Evolutionary conservation across 1,284 basidiomycete species (phyloP).

Genomic region (Porodaedalea pini): DNA sequence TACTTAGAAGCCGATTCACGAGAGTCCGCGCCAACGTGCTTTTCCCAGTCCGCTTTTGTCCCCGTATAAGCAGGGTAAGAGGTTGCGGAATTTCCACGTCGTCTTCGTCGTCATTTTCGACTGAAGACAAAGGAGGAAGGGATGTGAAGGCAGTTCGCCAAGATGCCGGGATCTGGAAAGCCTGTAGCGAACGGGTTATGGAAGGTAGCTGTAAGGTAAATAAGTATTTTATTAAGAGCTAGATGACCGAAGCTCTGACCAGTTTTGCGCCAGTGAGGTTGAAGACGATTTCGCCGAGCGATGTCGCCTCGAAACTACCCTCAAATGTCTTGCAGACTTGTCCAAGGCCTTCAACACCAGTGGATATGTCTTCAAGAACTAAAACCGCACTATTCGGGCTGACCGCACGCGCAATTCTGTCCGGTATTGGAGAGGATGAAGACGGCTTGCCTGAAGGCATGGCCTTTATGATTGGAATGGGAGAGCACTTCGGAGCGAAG

Average conservation of each 20-base stretch:
- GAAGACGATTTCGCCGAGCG: neutral
- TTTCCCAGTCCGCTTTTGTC: slow-evolving; percentile 86
- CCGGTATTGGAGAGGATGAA: slow-evolving; percentile 8
- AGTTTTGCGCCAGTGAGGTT: slow-evolving; percentile 6
- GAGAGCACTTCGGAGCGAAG: slow-evolving; percentile 65
- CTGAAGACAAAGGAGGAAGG: neutral
- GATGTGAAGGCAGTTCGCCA: slow-evolving; percentile 12
- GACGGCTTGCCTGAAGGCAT: slow-evolving; percentile 17
- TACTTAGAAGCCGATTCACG: slow-evolving; percentile 65
- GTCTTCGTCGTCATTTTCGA: neutral
- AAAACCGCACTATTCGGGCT: slow-evolving; percentile 38
- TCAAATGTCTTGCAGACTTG: slow-evolving; percentile 59
- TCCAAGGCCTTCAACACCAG: slow-evolving; percentile 62
- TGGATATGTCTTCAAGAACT: slow-evolving; percentile 49
- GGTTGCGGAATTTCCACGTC: neutral
- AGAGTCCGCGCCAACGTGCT: slow-evolving; percentile 79
- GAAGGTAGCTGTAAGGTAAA: slow-evolving; percentile 3
- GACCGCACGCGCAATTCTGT: slow-evolving; percentile 18
- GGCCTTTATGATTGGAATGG: slow-evolving; percentile 53
- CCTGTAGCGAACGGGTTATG: neutral
- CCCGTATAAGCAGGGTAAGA: slow-evolving; percentile 61
- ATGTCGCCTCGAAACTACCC: slow-evolving; percentile 41
- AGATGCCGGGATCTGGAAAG: slow-evolving; percentile 10
- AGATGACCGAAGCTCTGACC: neutral
- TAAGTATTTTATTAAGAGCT: neutral